Evolutionary conservation across 2,329 filamentous ascomycete species (phyloP).

Genomic region (Xylaria sp.): DNA sequence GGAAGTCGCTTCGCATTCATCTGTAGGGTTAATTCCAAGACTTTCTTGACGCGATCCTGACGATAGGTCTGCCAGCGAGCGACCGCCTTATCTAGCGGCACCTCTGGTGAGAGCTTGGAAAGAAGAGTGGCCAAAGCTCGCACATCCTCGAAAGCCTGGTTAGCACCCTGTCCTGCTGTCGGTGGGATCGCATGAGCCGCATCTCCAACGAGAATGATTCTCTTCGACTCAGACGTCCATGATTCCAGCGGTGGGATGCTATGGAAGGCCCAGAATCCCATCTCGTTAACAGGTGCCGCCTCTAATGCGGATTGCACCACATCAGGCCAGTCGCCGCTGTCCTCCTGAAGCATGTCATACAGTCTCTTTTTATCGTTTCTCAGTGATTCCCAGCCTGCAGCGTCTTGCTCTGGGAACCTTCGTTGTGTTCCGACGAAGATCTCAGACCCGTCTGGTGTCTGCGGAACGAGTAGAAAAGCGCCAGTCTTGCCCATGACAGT

Average conservation of each 20-base stretch:
- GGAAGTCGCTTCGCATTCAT: slow-evolving; percentile 56
- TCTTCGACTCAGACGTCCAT: slow-evolving; percentile 45
- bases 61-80: slow-evolving; percentile 54
- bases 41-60: slow-evolving; percentile 52
- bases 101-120: slow-evolving; percentile 32
- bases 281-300: slow-evolving; percentile 42
- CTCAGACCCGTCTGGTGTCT: slow-evolving; percentile 54
- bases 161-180: slow-evolving; percentile 53
- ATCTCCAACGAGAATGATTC: slow-evolving; percentile 54
- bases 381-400: slow-evolving; percentile 18
- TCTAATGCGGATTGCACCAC: slow-evolving; percentile 47
- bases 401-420: slow-evolving; percentile 24
- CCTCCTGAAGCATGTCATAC: slow-evolving; percentile 44
- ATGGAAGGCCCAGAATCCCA: slow-evolving; percentile 54
- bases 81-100: slow-evolving; percentile 31
- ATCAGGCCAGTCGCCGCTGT: slow-evolving; percentile 43
- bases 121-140: slow-evolving; percentile 51
- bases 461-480: slow-evolving; percentile 57
- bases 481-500: slow-evolving; percentile 51
- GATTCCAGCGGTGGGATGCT: slow-evolving; percentile 49
- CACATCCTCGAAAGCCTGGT: slow-evolving; percentile 57
- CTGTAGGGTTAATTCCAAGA: slow-evolving; percentile 54
- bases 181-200: slow-evolving; percentile 57
- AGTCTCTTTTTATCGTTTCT: slow-evolving; percentile 35
- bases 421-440: slow-evolving; percentile 31